A percentile compares a stretch with the other conserved stretches of the same genome.
phyloP scores from a whole-genome alignment of 768 basidiomycete species.

The Pleurotus citrinopileatus region DNA sequence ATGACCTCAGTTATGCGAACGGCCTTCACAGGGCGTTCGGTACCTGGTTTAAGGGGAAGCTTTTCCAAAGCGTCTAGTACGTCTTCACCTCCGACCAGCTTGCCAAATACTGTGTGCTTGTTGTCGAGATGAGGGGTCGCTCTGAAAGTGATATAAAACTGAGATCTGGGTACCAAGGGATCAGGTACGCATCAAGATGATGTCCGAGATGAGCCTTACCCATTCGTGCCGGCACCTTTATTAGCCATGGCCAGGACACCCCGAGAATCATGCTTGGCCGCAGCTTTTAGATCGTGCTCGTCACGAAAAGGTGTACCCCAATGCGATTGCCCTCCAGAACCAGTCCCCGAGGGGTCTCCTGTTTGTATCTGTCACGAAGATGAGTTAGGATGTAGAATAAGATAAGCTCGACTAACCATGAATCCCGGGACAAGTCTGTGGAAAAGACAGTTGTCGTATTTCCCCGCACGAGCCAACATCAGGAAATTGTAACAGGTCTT shows the following conservation, averaged over 20 bases:
- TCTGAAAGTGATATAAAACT: slow-evolving; percentile 92
- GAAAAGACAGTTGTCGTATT: slow-evolving; percentile 88
- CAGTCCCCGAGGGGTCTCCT: slow-evolving; percentile 96
- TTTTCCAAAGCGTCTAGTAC: slow-evolving; percentile 83
- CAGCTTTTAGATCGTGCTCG: slow-evolving; percentile 85
- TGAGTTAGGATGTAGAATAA: slow-evolving; percentile 1
- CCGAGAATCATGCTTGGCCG: slow-evolving; percentile 82
- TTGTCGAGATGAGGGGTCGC: slow-evolving; percentile 83
- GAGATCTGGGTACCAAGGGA: slow-evolving; percentile 51
- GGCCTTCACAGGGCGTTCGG: slow-evolving; percentile 83
- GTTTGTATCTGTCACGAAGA: slow-evolving; percentile 77
- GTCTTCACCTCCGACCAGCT: slow-evolving; percentile 94
- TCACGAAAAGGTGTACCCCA: slow-evolving; percentile 98
- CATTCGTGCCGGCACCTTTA: slow-evolving; percentile 87
- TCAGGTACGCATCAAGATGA: not conserved
- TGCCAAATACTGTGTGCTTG: slow-evolving; percentile 96
- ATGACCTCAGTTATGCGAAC: slow-evolving; percentile 83
- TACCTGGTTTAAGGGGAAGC: slow-evolving; percentile 76
- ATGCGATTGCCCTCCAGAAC: slow-evolving; percentile 85
- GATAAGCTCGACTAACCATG: slow-evolving; percentile 57
- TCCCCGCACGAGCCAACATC: slow-evolving; percentile 86
- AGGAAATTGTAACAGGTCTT: slow-evolving; percentile 99
- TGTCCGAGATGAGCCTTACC: slow-evolving; percentile 38
- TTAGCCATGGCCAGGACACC: slow-evolving; percentile 96
- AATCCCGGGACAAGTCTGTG: slow-evolving; percentile 93